Percentiles rank a stretch among this genome's conserved stretches.
phyloP scores from a whole-genome alignment of 495 filamentous ascomycete genomes.

The Wilcoxina mikolae region DNA sequence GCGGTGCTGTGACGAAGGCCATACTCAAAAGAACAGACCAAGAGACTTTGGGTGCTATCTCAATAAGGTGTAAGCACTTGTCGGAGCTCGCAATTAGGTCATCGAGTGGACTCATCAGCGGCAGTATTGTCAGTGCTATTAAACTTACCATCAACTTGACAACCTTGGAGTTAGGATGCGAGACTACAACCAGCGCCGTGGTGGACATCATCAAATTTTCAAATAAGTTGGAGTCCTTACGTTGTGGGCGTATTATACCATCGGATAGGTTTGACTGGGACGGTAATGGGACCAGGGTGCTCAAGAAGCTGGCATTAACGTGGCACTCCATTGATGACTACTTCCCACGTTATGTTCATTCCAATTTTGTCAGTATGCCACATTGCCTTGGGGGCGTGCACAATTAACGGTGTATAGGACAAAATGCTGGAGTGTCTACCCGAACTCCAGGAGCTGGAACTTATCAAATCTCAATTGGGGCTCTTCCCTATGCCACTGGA shows the following conservation, averaged over 20 bases:
- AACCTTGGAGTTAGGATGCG: constrained; percentile 8
- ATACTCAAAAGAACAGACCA: constrained; percentile 1
- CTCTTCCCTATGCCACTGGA: neutral
- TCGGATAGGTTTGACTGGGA: neutral
- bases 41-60: constrained; percentile 8
- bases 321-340: neutral
- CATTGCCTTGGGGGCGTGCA: neutral
- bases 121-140: constrained; percentile 7
- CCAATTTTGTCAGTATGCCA: neutral
- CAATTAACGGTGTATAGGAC: neutral
- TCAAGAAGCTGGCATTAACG: neutral
- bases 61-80: constrained; percentile 7
- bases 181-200: neutral
- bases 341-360: neutral
- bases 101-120: neutral
- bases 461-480: constrained; percentile 4
- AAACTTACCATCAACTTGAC: constrained; percentile 11
- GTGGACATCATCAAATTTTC: neutral
- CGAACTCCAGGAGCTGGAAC: constrained; percentile 12
- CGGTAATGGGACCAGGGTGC: neutral
- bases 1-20: constrained; percentile 7
- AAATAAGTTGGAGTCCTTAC: neutral
- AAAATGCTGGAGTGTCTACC: constrained; percentile 11
- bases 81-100: constrained; percentile 10
- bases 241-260: neutral